phyloP scores from a whole-genome alignment of 208 protist genomes.

The Leishmania mexicana region DNA sequence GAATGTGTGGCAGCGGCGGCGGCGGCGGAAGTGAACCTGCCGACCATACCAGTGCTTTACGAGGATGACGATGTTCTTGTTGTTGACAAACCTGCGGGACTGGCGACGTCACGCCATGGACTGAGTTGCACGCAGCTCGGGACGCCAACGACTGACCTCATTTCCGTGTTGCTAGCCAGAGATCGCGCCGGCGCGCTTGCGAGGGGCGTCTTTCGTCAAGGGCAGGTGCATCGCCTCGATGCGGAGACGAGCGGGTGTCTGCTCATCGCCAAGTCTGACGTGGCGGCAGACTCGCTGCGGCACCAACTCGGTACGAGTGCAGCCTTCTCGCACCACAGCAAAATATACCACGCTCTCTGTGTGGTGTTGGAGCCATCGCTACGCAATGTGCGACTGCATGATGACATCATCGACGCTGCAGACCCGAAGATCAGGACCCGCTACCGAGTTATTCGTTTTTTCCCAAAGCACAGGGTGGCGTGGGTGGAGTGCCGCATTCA shows the following conservation, averaged over 20 bases:
- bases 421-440: slow-evolving; percentile 63
- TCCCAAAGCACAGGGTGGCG: slow-evolving; percentile 39
- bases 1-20: slow-evolving; percentile 61
- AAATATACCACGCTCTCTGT: slow-evolving; percentile 80
- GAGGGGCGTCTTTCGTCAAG: slow-evolving; percentile 53
- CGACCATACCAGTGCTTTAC: slow-evolving; percentile 47
- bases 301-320: slow-evolving; percentile 83
- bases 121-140: slow-evolving; percentile 62
- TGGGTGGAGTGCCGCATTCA: slow-evolving; percentile 82
- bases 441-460: slow-evolving; percentile 71
- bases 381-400: slow-evolving; percentile 42
- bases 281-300: slow-evolving; percentile 61
- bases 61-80: slow-evolving; percentile 79
- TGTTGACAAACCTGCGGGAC: slow-evolving; percentile 70
- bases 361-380: slow-evolving; percentile 72
- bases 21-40: neutral
- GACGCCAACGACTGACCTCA: slow-evolving; percentile 38
- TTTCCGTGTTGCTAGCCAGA: slow-evolving; percentile 43
- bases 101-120: slow-evolving; percentile 77
- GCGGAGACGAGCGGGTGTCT: slow-evolving; percentile 77
- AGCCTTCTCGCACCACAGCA: slow-evolving; percentile 58
- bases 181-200: neutral
- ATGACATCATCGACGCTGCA: slow-evolving; percentile 41
- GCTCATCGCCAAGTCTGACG: slow-evolving; percentile 64
- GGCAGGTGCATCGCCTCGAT: slow-evolving; percentile 85